Evolutionary conservation across 805 yeast species (phyloP).

Genomic region (Ogataea allantospora): DNA sequence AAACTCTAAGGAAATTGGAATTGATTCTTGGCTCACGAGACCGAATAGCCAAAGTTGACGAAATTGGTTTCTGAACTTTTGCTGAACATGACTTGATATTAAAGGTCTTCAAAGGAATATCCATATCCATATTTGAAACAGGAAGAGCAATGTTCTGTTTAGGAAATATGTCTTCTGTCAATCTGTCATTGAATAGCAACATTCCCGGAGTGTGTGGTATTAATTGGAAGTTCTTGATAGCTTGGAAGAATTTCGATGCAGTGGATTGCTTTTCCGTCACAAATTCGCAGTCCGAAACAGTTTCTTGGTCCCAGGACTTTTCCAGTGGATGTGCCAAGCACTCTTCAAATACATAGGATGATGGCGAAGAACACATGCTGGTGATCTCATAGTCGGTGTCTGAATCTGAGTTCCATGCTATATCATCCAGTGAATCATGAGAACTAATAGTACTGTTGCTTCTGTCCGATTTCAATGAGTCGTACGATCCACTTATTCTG

Average conservation of each 20-base stretch:
- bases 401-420: constrained; percentile 4
- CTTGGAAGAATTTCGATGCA: constrained; percentile 10
- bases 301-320: not conserved
- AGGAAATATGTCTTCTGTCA: constrained; percentile 19
- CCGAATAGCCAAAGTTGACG: constrained; percentile 2
- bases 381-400: constrained; percentile 10
- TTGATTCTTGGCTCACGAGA: constrained; percentile 51
- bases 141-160: constrained; percentile 4
- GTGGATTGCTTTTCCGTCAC: constrained; percentile 6
- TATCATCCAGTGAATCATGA: constrained; percentile 9
- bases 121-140: not conserved
- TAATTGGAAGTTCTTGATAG: constrained; percentile 10
- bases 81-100: constrained; percentile 8
- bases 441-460: constrained; percentile 10
- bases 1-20: constrained; percentile 45
- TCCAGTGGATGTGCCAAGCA: constrained; percentile 15
- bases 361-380: constrained; percentile 8
- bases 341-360: constrained; percentile 1
- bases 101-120: constrained; percentile 17
- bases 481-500: not conserved
- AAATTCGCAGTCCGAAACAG: not conserved
- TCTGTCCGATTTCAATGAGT: constrained; percentile 4
- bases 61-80: not conserved
- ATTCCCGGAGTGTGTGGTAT: constrained; percentile 12
- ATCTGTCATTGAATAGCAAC: constrained; percentile 18